A percentile compares a stretch with the other conserved stretches of the same genome.
Evolutionary conservation across 441 rosid genomes (phyloP).

Genomic region (Pelargonium hybrid): DNA sequence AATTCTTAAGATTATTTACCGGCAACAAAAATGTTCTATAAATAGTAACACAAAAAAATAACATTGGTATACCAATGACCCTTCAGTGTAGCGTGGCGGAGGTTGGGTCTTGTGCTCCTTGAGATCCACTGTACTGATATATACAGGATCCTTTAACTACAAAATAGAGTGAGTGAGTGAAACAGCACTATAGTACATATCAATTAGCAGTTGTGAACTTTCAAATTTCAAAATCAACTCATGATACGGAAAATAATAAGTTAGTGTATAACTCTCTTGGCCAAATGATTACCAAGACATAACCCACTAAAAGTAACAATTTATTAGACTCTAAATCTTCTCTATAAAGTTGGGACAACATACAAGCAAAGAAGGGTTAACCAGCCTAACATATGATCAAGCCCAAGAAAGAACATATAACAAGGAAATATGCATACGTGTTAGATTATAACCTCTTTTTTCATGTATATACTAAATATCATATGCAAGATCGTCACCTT

Average conservation of each 20-base stretch:
- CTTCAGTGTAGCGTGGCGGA: slow-evolving; percentile 84
- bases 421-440: slow-evolving; percentile 2
- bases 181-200: neutral
- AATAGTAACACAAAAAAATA: slow-evolving; percentile 14
- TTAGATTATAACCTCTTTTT: slow-evolving; percentile 3
- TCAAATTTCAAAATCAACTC: neutral
- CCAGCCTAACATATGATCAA: neutral
- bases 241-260: slow-evolving; percentile 5
- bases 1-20: neutral
- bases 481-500: slow-evolving; percentile 36
- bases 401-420: neutral
- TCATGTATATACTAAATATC: slow-evolving; percentile 2
- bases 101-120: slow-evolving; percentile 79
- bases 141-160: slow-evolving; percentile 58
- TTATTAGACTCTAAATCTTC: neutral
- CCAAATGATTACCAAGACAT: neutral
- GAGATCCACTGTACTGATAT: slow-evolving; percentile 47
- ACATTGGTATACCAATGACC: slow-evolving; percentile 54
- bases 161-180: slow-evolving; percentile 20
- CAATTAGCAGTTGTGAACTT: slow-evolving; percentile 14
- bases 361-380: neutral
- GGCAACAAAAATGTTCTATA: slow-evolving; percentile 15
- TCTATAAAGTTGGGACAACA: neutral
- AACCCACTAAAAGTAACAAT: slow-evolving; percentile 5
- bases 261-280: slow-evolving; percentile 3